Evolutionary conservation across 2,329 filamentous ascomycete species (phyloP).

Genomic region (Arthroderma sp.): DNA sequence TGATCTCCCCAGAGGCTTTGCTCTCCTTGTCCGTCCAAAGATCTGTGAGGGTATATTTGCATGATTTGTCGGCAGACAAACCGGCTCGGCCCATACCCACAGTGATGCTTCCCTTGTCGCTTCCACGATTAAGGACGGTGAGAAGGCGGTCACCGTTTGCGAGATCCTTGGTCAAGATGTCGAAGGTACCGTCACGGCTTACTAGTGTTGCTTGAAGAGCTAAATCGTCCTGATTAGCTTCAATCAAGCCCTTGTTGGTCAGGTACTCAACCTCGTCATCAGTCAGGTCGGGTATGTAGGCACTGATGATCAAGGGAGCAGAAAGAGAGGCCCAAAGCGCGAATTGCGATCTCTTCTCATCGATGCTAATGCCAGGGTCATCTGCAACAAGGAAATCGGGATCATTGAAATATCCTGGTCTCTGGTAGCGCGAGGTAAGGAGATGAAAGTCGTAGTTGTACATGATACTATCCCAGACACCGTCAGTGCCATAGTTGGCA

Average conservation of each 20-base stretch:
- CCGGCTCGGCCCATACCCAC: constrained; percentile 27
- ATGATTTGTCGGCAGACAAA: constrained; percentile 15
- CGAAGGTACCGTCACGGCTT: constrained; percentile 30
- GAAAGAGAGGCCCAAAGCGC: constrained; percentile 40
- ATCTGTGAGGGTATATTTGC: constrained; percentile 25
- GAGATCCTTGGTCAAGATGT: constrained; percentile 35
- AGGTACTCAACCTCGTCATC: constrained; percentile 25
- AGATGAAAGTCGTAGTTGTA: constrained; percentile 21
- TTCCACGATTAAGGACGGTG: constrained; percentile 34
- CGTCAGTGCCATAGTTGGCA: constrained; percentile 27
- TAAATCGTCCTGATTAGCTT: constrained; percentile 31
- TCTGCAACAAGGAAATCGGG: constrained; percentile 39
- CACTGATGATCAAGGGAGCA: constrained; percentile 37
- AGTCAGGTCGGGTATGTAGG: constrained; percentile 27
- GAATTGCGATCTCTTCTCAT: constrained; percentile 37
- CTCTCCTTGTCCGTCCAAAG: constrained; percentile 30
- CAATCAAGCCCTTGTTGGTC: constrained; percentile 30
- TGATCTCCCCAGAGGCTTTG: constrained; percentile 14
- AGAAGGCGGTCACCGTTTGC: constrained; percentile 36
- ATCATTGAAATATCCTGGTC: constrained; percentile 36
- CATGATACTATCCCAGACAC: constrained; percentile 15
- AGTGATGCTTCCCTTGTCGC: constrained; percentile 14
- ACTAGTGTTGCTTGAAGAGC: constrained; percentile 36
- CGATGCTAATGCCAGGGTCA: constrained; percentile 31
- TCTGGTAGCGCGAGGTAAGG: constrained; percentile 31